A percentile compares a stretch with the other conserved stretches of the same genome.
These are phyloP conservation scores for Botrytis porri DNA, from an alignment of 2,329 filamentous ascomycete species.

Conservation along the genomic window DNA sequence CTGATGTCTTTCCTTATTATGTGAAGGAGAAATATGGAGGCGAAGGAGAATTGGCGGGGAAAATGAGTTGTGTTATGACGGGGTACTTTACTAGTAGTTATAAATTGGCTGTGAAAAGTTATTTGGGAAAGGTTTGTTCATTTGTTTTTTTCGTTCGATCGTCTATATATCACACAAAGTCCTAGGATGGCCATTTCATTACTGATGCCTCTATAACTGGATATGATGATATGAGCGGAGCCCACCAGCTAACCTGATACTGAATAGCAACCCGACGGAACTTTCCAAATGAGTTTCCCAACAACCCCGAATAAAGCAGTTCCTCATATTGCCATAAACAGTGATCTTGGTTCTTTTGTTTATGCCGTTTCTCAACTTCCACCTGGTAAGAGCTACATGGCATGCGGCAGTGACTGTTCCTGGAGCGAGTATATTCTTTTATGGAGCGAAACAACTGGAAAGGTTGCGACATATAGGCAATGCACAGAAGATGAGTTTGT, in stretches of 20 bases:
- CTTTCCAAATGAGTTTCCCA: conserved; percentile 48
- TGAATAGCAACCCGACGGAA: conserved; percentile 42
- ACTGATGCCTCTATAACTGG: background rate
- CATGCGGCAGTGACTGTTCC: conserved; percentile 22
- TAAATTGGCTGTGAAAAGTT: conserved; percentile 46
- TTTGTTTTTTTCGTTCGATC: conserved; percentile 4
- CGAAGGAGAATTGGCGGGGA: conserved; percentile 41
- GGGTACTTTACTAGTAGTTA: conserved; percentile 44
- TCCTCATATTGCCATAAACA: conserved; percentile 44
- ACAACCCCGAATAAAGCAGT: conserved; percentile 41
- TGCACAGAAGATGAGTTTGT: conserved; percentile 28
- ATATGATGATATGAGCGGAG: background rate
- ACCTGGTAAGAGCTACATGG: conserved; percentile 29
- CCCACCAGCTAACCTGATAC: background rate
- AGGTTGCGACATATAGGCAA: conserved; percentile 23
- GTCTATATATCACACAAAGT: background rate
- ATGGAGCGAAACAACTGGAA: conserved; percentile 25
- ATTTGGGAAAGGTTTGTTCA: conserved; percentile 45
- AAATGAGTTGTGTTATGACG: conserved; percentile 45
- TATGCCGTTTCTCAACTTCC: conserved; percentile 33
- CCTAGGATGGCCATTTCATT: background rate
- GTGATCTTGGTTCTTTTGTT: conserved; percentile 41
- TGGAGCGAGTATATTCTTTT: conserved; percentile 26
- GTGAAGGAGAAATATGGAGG: conserved; percentile 44
- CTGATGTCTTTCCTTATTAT: conserved; percentile 40